Evolutionary conservation across 306 rosid genomes (phyloP).

Genomic region (Cucurbita maxima): DNA sequence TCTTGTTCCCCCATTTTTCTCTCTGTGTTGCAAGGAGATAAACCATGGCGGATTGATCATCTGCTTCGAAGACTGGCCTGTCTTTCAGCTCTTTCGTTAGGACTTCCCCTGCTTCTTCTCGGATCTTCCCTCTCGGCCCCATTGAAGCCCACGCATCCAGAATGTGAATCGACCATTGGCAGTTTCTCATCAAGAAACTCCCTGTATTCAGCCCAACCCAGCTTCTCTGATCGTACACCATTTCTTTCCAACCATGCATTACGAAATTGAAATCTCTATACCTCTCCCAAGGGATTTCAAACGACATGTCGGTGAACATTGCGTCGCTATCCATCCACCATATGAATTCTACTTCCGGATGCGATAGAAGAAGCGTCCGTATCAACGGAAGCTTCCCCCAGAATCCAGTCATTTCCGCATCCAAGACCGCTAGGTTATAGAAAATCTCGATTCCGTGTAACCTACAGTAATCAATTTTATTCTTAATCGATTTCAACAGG

Average conservation of each 20-base stretch:
- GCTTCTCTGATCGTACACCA: slow-evolving; percentile 63
- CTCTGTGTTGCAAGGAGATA: slow-evolving; percentile 37
- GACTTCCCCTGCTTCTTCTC: slow-evolving; percentile 68
- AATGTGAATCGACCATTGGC: slow-evolving; percentile 69
- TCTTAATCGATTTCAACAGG: slow-evolving; percentile 56
- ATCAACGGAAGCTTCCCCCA: slow-evolving; percentile 89
- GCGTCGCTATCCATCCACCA: slow-evolving; percentile 99
- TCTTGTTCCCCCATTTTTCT: slow-evolving; percentile 51
- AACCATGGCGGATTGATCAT: slow-evolving; percentile 77
- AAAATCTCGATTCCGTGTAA: slow-evolving; percentile 68
- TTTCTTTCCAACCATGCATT: slow-evolving; percentile 78
- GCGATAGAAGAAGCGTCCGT: slow-evolving; percentile 56
- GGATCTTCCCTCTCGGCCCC: slow-evolving; percentile 69
- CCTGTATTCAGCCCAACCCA: slow-evolving; percentile 89
- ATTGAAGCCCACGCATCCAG: slow-evolving; percentile 87
- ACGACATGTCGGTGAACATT: slow-evolving; percentile 79
- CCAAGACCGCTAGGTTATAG: slow-evolving; percentile 61
- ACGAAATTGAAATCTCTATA: slow-evolving; percentile 50
- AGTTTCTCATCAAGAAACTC: slow-evolving; percentile 47
- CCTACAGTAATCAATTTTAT: slow-evolving; percentile 73
- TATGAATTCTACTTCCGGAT: slow-evolving; percentile 61
- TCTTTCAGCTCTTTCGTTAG: slow-evolving; percentile 46
- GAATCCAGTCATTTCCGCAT: slow-evolving; percentile 79
- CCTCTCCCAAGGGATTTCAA: slow-evolving; percentile 70
- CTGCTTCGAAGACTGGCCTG: slow-evolving; percentile 69